Evolutionary conservation across 1,284 basidiomycete genomes (phyloP).

Genomic region (Naganishia sp.): DNA sequence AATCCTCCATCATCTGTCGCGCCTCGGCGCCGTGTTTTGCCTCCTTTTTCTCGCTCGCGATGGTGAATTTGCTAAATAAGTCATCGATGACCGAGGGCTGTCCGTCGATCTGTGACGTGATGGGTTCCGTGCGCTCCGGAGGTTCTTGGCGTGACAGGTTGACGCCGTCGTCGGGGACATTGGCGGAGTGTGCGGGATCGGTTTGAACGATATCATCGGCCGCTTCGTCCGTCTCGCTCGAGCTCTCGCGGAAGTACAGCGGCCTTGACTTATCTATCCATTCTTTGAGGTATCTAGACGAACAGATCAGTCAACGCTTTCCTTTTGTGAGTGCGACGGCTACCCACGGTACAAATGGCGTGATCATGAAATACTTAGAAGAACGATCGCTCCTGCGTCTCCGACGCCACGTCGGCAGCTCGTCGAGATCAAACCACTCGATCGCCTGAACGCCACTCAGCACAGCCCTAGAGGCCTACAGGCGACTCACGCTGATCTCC

Average conservation of each 20-base stretch:
- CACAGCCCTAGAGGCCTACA: slow-evolving; percentile 10
- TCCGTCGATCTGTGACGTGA: slow-evolving; percentile 11
- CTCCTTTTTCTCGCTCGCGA: slow-evolving; percentile 25
- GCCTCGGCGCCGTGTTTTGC: slow-evolving; percentile 7
- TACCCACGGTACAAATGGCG: slow-evolving; percentile 88
- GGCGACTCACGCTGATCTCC: slow-evolving; percentile 86
- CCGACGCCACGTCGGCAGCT: slow-evolving; percentile 91
- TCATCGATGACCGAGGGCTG: slow-evolving; percentile 19
- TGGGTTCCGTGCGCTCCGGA: neutral
- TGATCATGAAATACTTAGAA: slow-evolving; percentile 81
- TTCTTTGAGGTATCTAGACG: slow-evolving; percentile 40
- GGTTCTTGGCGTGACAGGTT: neutral
- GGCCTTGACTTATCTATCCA: slow-evolving; percentile 32
- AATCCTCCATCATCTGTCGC: slow-evolving; percentile 6
- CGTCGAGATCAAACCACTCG: slow-evolving; percentile 88
- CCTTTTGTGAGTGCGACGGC: neutral
- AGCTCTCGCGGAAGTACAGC: neutral
- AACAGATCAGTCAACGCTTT: too few relatives aligned
- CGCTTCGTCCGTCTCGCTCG: slow-evolving; percentile 14
- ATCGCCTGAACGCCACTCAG: slow-evolving; percentile 67
- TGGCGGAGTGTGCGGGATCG: neutral
- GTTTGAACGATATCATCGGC: slow-evolving; percentile 9
- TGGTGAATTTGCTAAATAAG: slow-evolving; percentile 22
- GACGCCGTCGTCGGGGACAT: neutral
- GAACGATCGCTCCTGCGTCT: slow-evolving; percentile 62